Conservation (phyloP, 176 grass and related monocot genomes). For the Oryza glumipatula region DNA sequence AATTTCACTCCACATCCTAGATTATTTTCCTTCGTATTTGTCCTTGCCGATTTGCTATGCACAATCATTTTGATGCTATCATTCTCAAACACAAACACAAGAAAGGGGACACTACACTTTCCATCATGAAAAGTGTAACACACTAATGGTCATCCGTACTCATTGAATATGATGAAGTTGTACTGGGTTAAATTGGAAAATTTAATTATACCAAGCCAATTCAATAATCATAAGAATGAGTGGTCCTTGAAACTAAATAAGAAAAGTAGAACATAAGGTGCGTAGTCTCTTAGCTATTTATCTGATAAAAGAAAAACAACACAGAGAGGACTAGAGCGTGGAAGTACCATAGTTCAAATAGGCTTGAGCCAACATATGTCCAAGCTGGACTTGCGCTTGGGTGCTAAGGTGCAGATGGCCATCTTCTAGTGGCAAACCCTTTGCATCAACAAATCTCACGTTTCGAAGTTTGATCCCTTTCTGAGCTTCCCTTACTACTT, state of each 20-base stretch:
- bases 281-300: neutral
- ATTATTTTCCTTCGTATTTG: neutral
- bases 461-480: slow-evolving; percentile 64
- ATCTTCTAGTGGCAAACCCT: slow-evolving; percentile 63
- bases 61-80: slow-evolving; percentile 15
- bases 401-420: slow-evolving; percentile 91
- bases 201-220: slow-evolving; percentile 10
- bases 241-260: neutral
- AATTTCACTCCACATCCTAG: neutral
- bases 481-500: slow-evolving; percentile 75
- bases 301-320: neutral
- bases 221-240: slow-evolving; percentile 19
- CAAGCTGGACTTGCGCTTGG: slow-evolving; percentile 77
- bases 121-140: neutral
- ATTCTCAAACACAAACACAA: neutral
- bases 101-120: neutral
- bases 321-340: slow-evolving; percentile 40
- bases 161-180: slow-evolving; percentile 1
- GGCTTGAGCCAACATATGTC: slow-evolving; percentile 74
- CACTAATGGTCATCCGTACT: neutral
- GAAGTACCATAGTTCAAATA: slow-evolving; percentile 79
- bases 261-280: neutral
- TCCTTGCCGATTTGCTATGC: neutral
- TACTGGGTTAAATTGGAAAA: neutral
- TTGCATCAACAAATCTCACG: slow-evolving; percentile 72